Evolutionary conservation across 441 rosid genomes (phyloP).

Genomic region (Adansonia rubrostipa): DNA sequence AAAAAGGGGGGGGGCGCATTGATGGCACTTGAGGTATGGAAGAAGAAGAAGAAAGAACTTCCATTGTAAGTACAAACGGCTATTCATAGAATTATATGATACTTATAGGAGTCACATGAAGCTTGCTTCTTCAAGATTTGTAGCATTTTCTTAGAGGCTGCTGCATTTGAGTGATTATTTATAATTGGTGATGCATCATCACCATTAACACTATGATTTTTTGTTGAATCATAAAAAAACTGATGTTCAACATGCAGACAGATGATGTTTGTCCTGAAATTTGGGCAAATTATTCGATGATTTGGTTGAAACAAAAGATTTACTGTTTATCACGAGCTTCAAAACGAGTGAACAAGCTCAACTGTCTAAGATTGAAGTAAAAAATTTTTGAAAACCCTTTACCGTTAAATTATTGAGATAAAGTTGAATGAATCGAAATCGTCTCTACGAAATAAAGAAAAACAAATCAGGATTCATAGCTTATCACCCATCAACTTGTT

Average conservation of each 20-base stretch:
- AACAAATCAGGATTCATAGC: too few relatives aligned
- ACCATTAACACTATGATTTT: conserved; percentile 25
- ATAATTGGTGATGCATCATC: conserved; percentile 6
- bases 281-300: background rate
- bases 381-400: too few relatives aligned
- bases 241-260: background rate
- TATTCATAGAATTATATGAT: conserved; percentile 36
- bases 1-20: conserved; percentile 32
- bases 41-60: conserved; percentile 29
- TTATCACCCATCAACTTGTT: too few relatives aligned
- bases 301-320: background rate
- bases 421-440: too few relatives aligned
- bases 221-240: conserved; percentile 3
- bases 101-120: conserved; percentile 48
- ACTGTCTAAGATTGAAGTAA: too few relatives aligned
- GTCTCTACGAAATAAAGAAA: too few relatives aligned
- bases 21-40: conserved; percentile 44
- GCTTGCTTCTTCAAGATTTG: conserved; percentile 27
- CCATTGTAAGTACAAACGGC: conserved; percentile 48
- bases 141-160: conserved; percentile 32
- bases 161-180: conserved; percentile 33
- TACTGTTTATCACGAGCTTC: background rate
- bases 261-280: conserved; percentile 1
- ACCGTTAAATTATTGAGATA: too few relatives aligned
- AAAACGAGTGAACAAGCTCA: too few relatives aligned